Conservation (phyloP, 805 yeast genomes). For the Blastobotrys parvus region DNA sequence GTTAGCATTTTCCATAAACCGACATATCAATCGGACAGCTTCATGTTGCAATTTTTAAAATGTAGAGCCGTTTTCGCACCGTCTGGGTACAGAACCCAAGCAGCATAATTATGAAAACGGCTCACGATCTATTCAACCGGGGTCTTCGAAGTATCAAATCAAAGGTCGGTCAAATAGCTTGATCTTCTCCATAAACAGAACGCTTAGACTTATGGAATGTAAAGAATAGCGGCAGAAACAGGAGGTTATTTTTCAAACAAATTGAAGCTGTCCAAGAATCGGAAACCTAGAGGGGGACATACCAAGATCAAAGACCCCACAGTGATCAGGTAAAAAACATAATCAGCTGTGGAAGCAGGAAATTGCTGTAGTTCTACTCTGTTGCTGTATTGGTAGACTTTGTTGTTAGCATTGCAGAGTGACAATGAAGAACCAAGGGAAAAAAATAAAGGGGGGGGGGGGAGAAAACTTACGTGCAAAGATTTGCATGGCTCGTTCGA, state of each 20-base stretch:
- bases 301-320: constrained; percentile 16
- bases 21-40: no score
- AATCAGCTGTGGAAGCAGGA: constrained; percentile 15
- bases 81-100: neutral
- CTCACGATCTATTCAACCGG: constrained; percentile 17
- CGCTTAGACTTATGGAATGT: constrained; percentile 24
- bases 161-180: constrained; percentile 14
- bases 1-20: no score
- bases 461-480: constrained; percentile 1
- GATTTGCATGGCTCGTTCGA: neutral
- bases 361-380: constrained; percentile 18
- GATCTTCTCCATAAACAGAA: constrained; percentile 30
- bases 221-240: constrained; percentile 28
- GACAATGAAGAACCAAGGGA: neutral
- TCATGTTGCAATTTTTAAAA: no score
- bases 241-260: constrained; percentile 17
- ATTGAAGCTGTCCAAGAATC: neutral
- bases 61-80: no score
- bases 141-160: constrained; percentile 19
- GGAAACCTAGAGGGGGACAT: constrained; percentile 7
- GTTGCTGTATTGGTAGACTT: constrained; percentile 16
- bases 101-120: neutral
- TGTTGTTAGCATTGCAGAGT: neutral
- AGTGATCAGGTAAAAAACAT: constrained; percentile 19
- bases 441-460: neutral